Percentiles rank a stretch among this genome's conserved stretches.
These are phyloP conservation scores for Pseudocercospora macadamiae DNA, from an alignment of 2,329 filamentous ascomycete genomes.

Conservation along the genomic window DNA sequence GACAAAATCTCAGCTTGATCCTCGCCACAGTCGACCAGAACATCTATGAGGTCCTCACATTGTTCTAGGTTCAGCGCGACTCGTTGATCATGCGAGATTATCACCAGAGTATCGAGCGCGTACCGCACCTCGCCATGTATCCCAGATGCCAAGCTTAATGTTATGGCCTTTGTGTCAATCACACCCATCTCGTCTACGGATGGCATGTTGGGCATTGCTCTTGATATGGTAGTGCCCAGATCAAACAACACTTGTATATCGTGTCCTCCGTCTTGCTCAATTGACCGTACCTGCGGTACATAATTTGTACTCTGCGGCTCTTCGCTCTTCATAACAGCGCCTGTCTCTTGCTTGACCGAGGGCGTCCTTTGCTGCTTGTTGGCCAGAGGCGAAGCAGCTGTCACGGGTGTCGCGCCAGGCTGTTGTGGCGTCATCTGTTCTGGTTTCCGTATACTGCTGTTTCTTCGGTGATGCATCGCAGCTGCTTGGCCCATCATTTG, in stretches of 20 bases:
- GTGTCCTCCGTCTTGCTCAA: slow-evolving; percentile 65
- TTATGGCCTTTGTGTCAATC: slow-evolving; percentile 88
- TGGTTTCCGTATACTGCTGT: slow-evolving; percentile 33
- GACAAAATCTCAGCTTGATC: slow-evolving; percentile 83
- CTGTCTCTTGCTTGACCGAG: slow-evolving; percentile 35
- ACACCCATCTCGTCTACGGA: slow-evolving; percentile 76
- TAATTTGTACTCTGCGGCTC: slow-evolving; percentile 39
- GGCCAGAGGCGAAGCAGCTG: slow-evolving; percentile 35
- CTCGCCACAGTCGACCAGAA: slow-evolving; percentile 86
- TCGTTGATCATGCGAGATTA: slow-evolving; percentile 66
- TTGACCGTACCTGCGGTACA: slow-evolving; percentile 28
- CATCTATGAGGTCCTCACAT: slow-evolving; percentile 87
- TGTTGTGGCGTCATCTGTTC: slow-evolving; percentile 38
- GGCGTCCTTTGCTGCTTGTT: slow-evolving; percentile 34
- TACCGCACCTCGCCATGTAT: slow-evolving; percentile 87
- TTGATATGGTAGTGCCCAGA: slow-evolving; percentile 68
- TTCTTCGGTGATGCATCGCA: slow-evolving; percentile 38
- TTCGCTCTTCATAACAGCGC: slow-evolving; percentile 37
- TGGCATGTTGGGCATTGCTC: slow-evolving; percentile 74
- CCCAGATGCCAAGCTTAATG: slow-evolving; percentile 85
- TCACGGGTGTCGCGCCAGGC: slow-evolving; percentile 17
- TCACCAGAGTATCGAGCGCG: slow-evolving; percentile 80
- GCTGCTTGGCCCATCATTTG: slow-evolving; percentile 41
- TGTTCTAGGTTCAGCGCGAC: slow-evolving; percentile 69
- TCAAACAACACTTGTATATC: slow-evolving; percentile 66